These are phyloP conservation scores for Aspergillus novoparasiticus DNA, from an alignment of 2,329 filamentous ascomycete genomes.

Conservation along the genomic window DNA sequence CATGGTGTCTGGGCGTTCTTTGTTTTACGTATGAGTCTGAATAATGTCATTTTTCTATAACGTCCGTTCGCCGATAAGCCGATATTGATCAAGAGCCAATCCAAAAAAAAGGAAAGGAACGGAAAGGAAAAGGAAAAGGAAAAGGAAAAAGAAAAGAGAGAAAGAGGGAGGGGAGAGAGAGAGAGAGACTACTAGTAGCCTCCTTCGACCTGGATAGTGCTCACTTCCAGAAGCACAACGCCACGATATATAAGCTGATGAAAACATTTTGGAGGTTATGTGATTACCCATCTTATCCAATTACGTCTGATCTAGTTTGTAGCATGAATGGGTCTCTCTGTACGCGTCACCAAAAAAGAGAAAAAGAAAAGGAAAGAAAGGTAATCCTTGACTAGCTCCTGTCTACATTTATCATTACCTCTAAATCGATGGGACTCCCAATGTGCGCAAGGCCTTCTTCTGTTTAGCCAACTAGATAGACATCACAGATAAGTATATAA, in stretches of 20 bases:
- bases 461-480: no score
- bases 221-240: not conserved
- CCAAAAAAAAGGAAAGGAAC: no score
- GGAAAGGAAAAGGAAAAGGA: no score
- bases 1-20: slow-evolving; percentile 10
- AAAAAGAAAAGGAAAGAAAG: no score
- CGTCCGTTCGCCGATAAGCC: not conserved
- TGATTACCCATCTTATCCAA: not conserved
- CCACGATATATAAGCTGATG: not conserved
- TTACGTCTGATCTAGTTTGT: not conserved
- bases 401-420: not conserved
- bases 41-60: not conserved
- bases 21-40: not conserved
- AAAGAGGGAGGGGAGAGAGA: no score
- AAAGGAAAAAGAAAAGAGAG: no score
- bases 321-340: not conserved
- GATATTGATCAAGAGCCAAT: no score
- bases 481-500: not conserved
- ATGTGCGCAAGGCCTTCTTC: not conserved
- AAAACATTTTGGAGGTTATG: not conserved
- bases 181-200: not conserved
- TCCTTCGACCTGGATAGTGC: not conserved
- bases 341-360: not conserved
- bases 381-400: not conserved
- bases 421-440: not conserved